Evolutionary conservation across 2,329 filamentous ascomycete genomes (phyloP).

Genomic region (Dendryphion nanum): DNA sequence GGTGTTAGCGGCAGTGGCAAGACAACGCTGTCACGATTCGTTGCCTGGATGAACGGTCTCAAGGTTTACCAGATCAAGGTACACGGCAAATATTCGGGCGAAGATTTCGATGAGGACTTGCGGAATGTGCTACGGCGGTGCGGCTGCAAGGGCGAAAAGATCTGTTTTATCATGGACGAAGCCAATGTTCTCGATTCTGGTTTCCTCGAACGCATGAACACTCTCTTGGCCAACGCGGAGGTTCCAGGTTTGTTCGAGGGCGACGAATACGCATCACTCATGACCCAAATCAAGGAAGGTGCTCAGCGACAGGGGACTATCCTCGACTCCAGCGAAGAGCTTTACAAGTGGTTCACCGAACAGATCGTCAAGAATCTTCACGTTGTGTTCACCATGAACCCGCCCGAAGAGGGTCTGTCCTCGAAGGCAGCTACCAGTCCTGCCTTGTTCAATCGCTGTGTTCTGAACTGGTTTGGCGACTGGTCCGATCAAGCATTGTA

Average conservation of each 20-base stretch:
- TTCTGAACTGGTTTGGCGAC: constrained; percentile 99
- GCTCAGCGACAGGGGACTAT: constrained; percentile 93
- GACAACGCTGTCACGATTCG: constrained; percentile 95
- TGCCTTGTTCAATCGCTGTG: constrained; percentile 97
- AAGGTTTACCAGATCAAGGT: constrained; percentile 99
- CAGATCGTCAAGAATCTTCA: constrained; percentile 99
- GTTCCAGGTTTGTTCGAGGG: constrained; percentile 98
- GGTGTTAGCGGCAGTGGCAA: constrained; percentile 98
- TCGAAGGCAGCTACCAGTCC: constrained; percentile 97
- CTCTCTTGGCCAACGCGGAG: constrained; percentile 96
- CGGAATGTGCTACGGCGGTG: constrained; percentile 89
- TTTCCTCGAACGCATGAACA: constrained; percentile 99
- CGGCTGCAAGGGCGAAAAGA: constrained; percentile 98
- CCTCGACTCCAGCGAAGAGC: constrained; percentile 94
- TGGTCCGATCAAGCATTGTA: constrained; percentile 99
- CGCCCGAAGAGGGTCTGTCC: constrained; percentile 88
- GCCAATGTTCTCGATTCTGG: constrained; percentile 97
- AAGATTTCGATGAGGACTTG: constrained; percentile 98
- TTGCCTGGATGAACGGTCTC: constrained; percentile 99
- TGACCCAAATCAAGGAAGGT: constrained; percentile 99
- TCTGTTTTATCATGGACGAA: constrained; percentile 99
- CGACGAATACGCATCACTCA: constrained; percentile 96
- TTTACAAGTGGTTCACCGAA: constrained; percentile 99
- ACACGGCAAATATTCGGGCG: constrained; percentile 94
- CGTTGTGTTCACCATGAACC: constrained; percentile 99